Percentiles rank a stretch among this genome's conserved stretches.
phyloP scores from a whole-genome alignment of 805 yeast species.

The Myxozyma lipomycoides region DNA sequence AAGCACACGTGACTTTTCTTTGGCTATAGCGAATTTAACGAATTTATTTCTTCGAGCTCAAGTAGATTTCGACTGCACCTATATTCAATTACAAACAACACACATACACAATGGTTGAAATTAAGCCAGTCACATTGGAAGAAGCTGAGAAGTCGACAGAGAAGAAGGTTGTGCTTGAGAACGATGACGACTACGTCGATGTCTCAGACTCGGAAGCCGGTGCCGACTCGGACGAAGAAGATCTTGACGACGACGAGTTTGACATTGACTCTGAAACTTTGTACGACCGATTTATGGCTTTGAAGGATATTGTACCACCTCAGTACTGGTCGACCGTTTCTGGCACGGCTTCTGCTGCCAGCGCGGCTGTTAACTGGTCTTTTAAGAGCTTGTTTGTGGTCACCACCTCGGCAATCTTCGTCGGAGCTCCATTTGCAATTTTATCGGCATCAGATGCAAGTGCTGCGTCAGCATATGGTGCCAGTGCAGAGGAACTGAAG shows the following conservation, averaged over 20 bases:
- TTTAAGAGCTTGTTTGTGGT: constrained; percentile 74
- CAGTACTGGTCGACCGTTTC: constrained; percentile 59
- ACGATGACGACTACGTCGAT: constrained; percentile 23
- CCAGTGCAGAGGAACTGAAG: constrained; percentile 70
- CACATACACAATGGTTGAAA: constrained; percentile 18
- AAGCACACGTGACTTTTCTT: too few species aligned
- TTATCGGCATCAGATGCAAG: constrained; percentile 36
- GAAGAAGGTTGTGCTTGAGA: not conserved
- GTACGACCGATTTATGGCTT: constrained; percentile 81
- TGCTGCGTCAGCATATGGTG: not conserved
- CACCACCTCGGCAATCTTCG: constrained; percentile 74
- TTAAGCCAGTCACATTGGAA: constrained; percentile 20
- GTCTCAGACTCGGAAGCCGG: constrained; percentile 21
- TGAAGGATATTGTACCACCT: constrained; percentile 89
- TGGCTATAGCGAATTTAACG: too few species aligned
- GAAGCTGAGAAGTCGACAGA: not conserved
- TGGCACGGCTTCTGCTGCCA: constrained; percentile 35
- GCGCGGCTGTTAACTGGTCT: constrained; percentile 42
- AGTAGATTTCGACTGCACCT: not conserved
- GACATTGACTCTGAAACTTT: constrained; percentile 77
- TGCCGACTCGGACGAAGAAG: constrained; percentile 42
- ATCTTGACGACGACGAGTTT: constrained; percentile 69
- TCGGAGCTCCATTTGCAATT: constrained; percentile 92
- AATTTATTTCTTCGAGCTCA: too few species aligned
- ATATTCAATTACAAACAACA: not conserved